A percentile compares a stretch with the other conserved stretches of the same genome.
These are phyloP conservation scores for Trypanosoma scelopori DNA, from an alignment of 208 protist species.

Conservation along the genomic window DNA sequence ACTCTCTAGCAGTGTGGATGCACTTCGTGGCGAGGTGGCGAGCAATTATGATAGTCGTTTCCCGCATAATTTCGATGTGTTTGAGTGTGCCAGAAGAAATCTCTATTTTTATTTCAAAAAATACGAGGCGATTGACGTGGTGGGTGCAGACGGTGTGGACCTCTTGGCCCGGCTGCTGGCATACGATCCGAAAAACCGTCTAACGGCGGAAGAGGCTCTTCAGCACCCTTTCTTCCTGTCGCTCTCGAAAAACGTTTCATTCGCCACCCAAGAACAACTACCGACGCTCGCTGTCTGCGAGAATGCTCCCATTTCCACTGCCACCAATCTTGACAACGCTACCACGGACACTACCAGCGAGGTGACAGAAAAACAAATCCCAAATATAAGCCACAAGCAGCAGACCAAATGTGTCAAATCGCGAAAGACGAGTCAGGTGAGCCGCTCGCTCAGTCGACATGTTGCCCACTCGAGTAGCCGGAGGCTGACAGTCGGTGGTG, in stretches of 20 bases:
- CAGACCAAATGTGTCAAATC: too few species aligned
- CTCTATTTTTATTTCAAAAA: slow-evolving; percentile 22
- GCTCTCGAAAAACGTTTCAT: neutral
- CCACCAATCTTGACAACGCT: neutral
- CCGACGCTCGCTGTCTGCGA: neutral
- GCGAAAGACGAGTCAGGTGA: too few species aligned
- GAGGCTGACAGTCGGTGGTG: too few species aligned
- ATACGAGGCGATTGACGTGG: slow-evolving; percentile 32
- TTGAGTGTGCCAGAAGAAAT: slow-evolving; percentile 4
- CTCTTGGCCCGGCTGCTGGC: slow-evolving; percentile 53
- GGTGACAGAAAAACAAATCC: too few species aligned
- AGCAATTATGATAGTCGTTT: neutral
- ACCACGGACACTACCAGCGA: too few species aligned
- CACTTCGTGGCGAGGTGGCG: neutral
- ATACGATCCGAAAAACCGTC: slow-evolving; percentile 56
- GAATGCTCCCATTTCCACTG: neutral
- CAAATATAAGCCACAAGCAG: too few species aligned
- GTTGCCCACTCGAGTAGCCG: too few species aligned
- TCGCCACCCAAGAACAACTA: neutral
- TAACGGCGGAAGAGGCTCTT: slow-evolving; percentile 58
- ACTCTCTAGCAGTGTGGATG: slow-evolving; percentile 26
- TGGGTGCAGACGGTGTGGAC: slow-evolving; percentile 68
- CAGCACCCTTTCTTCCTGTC: slow-evolving; percentile 67
- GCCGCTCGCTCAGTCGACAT: too few species aligned
- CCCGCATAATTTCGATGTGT: neutral